Base-by-base conservation (phyloP, 495 filamentous ascomycete species). In the Amniculicola lignicola region DNA sequence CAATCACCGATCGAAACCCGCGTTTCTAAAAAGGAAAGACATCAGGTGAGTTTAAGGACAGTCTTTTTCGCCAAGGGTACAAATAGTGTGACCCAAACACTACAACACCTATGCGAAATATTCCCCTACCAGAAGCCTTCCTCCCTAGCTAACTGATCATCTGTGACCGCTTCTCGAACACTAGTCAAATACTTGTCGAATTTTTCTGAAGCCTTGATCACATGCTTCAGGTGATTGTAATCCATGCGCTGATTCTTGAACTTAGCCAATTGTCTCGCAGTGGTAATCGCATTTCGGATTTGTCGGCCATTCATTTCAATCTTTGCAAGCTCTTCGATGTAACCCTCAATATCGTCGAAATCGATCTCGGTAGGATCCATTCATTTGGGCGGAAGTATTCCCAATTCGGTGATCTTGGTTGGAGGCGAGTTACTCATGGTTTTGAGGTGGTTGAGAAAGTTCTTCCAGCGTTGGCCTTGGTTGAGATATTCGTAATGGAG, bases 381-480 rank as follows among this genome's bases (percentile, higher is more conserved):
- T n/a, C n/a, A n/a, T n/a, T n/a, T n/a, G n/a, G n/a, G n/a, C n/a
- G n/a, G n/a, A n/a, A n/a, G n/a, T n/a, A n/a, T n/a, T n/a, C n/a
- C n/a, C n/a, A n/a, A n/a, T n/a, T n/a, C n/a, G n/a, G n/a, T n/a
- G n/a, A n/a, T n/a, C n/a, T n/a, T n/a, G n/a, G n/a, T n/a, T n/a
- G n/a, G n/a, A n/a, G n/a, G n/a, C n/a, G n/a, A n/a, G n/a, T 2
- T 38, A n/a, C 19, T 18, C 35, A 38, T 9, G n/a, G 35, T n/a
- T 7, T 19, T 18, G 38, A 55, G 54, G 27, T 67, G 61, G 6
- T 66, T 43, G 37, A 75, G 45, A 42, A 70, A 68, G 19, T 59
- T 63, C 48, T 64, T 54, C 74, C 75, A 79, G 44, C 70, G 57
- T 15, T 54, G 47, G 15, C 44, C 43, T 23, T 12, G 15, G 24